These are phyloP conservation scores for Erythrobasidium hasegawianum DNA, from an alignment of 1,284 basidiomycete species.

Conservation along the genomic window DNA sequence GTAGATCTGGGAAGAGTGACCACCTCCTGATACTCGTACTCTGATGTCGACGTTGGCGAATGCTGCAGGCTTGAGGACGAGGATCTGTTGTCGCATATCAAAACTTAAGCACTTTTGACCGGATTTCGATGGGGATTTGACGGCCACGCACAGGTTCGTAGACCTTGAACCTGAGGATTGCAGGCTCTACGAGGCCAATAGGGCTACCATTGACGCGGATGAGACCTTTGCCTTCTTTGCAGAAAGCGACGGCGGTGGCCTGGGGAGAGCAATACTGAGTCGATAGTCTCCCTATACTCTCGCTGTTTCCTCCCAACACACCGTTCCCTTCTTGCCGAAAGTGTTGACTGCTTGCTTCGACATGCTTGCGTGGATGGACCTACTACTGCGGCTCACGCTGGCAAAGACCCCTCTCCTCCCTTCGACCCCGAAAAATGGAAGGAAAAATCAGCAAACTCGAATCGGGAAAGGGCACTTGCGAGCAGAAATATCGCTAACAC, in stretches of 20 bases:
- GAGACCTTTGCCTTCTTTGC: slow-evolving; percentile 92
- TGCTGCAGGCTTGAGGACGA: slow-evolving; percentile 36
- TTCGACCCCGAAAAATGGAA: too few relatives aligned
- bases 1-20: slow-evolving; percentile 98
- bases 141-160: slow-evolving; percentile 64
- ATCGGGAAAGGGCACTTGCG: too few relatives aligned
- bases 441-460: too few relatives aligned
- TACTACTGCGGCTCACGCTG: too few relatives aligned
- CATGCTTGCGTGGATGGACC: neutral
- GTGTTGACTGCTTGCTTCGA: slow-evolving; percentile 2
- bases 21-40: slow-evolving; percentile 97
- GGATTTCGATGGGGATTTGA: too few relatives aligned
- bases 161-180: slow-evolving; percentile 95
- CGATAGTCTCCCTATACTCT: neutral
- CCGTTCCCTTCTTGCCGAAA: slow-evolving; percentile 5
- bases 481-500: too few relatives aligned
- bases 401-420: too few relatives aligned
- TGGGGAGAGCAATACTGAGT: too few relatives aligned
- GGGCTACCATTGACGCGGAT: slow-evolving; percentile 97
- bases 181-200: slow-evolving; percentile 81
- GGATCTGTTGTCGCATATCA: slow-evolving; percentile 13
- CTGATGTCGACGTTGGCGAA: slow-evolving; percentile 75
- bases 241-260: slow-evolving; percentile 92
- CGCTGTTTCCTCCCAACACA: neutral
- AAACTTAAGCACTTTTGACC: too few relatives aligned